Conservation (phyloP, 2,329 filamentous ascomycete genomes). For the Akanthomyces lecanii region DNA sequence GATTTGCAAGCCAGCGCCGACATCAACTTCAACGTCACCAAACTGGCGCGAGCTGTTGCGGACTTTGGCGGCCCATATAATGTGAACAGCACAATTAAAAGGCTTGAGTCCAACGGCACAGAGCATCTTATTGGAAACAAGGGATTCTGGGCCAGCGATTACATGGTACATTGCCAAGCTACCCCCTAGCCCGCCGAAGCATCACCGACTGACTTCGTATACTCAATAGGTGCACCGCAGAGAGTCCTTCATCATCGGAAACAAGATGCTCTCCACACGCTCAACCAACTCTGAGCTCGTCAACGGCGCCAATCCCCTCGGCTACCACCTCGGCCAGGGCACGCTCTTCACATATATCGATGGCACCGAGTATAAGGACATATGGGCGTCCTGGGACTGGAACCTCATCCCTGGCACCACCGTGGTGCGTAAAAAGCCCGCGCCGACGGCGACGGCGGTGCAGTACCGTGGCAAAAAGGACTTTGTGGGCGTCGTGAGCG, state of each 20-base stretch:
- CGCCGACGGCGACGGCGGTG: conserved; percentile 8
- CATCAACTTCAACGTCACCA: conserved; percentile 25
- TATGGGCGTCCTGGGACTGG: conserved; percentile 25
- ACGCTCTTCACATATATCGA: conserved; percentile 23
- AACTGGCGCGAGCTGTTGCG: conserved; percentile 20
- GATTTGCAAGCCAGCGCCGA: conserved; percentile 24
- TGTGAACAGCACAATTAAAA: conserved; percentile 18
- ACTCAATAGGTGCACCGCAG: conserved; percentile 19
- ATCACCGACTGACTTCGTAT: background rate
- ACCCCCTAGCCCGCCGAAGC: too few species aligned
- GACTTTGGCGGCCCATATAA: conserved; percentile 21
- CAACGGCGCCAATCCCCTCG: conserved; percentile 24
- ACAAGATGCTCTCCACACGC: conserved; percentile 23
- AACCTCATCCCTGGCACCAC: conserved; percentile 25
- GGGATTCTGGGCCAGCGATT: conserved; percentile 24
- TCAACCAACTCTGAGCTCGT: conserved; percentile 22
- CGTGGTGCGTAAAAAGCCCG: conserved; percentile 20
- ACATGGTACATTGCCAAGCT: conserved; percentile 20
- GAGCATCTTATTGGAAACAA: conserved; percentile 23
- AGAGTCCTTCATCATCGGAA: conserved; percentile 18
- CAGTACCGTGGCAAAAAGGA: conserved; percentile 19
- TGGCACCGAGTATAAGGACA: conserved; percentile 25
- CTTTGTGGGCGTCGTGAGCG: conserved; percentile 24
- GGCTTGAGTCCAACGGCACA: conserved; percentile 23
- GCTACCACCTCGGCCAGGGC: conserved; percentile 24